Conservation (phyloP, 1,139 yeast genomes). For the Saccharomyces hybrid region DNA sequence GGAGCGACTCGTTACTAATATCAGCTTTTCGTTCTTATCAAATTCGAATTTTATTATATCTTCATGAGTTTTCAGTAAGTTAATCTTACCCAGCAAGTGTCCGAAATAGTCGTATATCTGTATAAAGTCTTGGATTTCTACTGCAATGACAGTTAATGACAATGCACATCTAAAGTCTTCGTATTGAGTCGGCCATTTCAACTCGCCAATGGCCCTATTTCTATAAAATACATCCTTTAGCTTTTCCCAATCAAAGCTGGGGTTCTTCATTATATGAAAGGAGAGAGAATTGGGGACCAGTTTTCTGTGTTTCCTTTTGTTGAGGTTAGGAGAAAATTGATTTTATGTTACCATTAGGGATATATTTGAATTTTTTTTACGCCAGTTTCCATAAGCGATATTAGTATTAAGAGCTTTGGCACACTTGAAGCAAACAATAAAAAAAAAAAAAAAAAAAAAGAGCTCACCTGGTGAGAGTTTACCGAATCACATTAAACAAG, state of each 20-base stretch:
- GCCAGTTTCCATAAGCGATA: too few species aligned
- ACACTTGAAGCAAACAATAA: too few species aligned
- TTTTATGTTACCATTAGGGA: too few species aligned
- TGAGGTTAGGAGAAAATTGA: too few species aligned
- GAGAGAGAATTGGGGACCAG: not conserved
- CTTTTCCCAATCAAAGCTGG: slow-evolving; percentile 55
- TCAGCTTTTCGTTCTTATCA: slow-evolving; percentile 48
- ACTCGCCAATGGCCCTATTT: slow-evolving; percentile 30
- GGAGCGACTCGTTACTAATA: slow-evolving; percentile 53
- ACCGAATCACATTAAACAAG: too few species aligned
- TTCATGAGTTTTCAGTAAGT: slow-evolving; percentile 36
- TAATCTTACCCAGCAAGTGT: slow-evolving; percentile 10
- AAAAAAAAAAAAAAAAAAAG: too few species aligned
- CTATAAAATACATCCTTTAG: slow-evolving; percentile 56
- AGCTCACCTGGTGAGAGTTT: too few species aligned
- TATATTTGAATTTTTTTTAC: too few species aligned
- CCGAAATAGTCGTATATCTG: slow-evolving; percentile 22
- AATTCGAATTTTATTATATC: slow-evolving; percentile 54
- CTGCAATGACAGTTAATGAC: slow-evolving; percentile 21
- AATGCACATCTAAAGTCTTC: slow-evolving; percentile 12
- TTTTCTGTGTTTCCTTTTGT: not conserved
- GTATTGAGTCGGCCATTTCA: slow-evolving; percentile 18
- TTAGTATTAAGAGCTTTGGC: too few species aligned
- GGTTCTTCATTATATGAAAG: slow-evolving; percentile 28
- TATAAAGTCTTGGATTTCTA: slow-evolving; percentile 15